A percentile compares a stretch with the other conserved stretches of the same genome.
phyloP scores from a whole-genome alignment of 2,329 filamentous ascomycete species.

The Ceratocystis papillata region DNA sequence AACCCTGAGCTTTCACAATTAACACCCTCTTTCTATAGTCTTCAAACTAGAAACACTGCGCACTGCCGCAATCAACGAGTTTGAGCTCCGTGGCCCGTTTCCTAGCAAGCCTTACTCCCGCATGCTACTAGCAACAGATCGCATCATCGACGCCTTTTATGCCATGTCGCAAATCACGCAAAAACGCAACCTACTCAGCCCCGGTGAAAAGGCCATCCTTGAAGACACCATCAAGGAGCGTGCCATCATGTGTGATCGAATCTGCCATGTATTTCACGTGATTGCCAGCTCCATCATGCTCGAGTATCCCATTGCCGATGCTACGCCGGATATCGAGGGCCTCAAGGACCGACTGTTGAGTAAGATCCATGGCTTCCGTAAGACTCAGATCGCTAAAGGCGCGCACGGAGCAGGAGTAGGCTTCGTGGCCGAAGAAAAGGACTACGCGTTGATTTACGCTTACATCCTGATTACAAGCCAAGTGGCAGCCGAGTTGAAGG shows the following conservation, averaged over 20 bases:
- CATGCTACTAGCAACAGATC: constrained; percentile 68
- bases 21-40: constrained; percentile 31
- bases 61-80: constrained; percentile 66
- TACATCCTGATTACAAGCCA: constrained; percentile 64
- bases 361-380: constrained; percentile 78
- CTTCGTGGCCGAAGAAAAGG: constrained; percentile 53
- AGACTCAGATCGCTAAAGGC: constrained; percentile 43
- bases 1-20: background rate
- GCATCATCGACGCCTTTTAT: constrained; percentile 86
- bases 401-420: constrained; percentile 28
- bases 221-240: constrained; percentile 70
- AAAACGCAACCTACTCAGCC: constrained; percentile 62
- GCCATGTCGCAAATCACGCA: constrained; percentile 89
- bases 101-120: constrained; percentile 60
- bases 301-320: constrained; percentile 85
- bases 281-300: constrained; percentile 88
- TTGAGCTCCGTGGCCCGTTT: constrained; percentile 80
- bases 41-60: constrained; percentile 64
- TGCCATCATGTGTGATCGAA: constrained; percentile 69
- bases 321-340: constrained; percentile 70
- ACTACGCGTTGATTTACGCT: constrained; percentile 87
- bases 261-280: constrained; percentile 78
- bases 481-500: constrained; percentile 53
- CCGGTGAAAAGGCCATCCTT: constrained; percentile 72
- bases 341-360: constrained; percentile 73